Base-by-base conservation (phyloP, 164 flowering plant genomes). In the Stephania yunnanensis region DNA sequence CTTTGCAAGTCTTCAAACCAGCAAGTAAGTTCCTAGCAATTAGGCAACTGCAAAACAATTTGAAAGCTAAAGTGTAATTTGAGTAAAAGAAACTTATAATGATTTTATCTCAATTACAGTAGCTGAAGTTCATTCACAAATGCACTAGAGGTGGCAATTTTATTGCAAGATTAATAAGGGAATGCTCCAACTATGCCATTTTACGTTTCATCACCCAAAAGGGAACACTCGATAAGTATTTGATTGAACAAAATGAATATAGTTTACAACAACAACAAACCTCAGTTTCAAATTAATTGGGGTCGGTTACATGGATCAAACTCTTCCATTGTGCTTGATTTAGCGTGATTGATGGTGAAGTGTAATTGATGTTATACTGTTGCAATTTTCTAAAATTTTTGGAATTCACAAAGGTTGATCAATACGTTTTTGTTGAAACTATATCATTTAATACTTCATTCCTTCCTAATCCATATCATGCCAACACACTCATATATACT, bases 1-100 rank as follows among this genome's bases (percentile, higher is more conserved):
- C 99, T 46, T 74, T 78, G 84, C 99, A 96, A 79, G 95, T 96
- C 89, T 91, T 96, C 87, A 94, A 81, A 75, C 98, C 97, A 83
- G 95, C 81, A 66, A 96, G 92, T 75, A 96, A 79, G 78, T 92
- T 96, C 81, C 96, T 85, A 7, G 99, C 89, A 79, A 96, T 96
- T 74, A 91, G 89, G 85, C 99, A 96, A 82, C 99, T 96, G 91
- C 84, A 86, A 68, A 78, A 72, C 72, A 71, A 61, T 52, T 29
- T 7, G 13, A 29, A 46, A 52, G 53, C 6, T 64, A 46, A 9
- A 77, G 5, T 19, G 25, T 61, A 61, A 36, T 2, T 7, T 58
- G 25, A n/a, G 25, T 61, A 61, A 25, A 61, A 19, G 66, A 25
- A n/a, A 61, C 66, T 19, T 20, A 74, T 29, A 68, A 46, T 58